Percentiles rank a stretch among this genome's conserved stretches.
Evolutionary conservation across 495 filamentous ascomycete genomes (phyloP).

Genomic region (Penicillium daleae): DNA sequence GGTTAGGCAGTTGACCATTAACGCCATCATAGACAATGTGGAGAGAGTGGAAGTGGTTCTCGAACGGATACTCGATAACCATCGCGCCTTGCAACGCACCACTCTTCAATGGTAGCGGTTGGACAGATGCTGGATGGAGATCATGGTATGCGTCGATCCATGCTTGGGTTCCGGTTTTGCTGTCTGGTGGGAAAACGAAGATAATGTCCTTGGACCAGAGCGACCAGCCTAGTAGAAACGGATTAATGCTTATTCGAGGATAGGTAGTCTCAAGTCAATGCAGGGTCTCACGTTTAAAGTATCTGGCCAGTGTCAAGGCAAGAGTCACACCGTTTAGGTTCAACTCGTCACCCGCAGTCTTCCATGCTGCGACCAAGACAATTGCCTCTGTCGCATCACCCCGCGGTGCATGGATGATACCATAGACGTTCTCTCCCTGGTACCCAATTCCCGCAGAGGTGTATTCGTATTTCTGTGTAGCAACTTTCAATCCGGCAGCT

Average conservation of each 20-base stretch:
- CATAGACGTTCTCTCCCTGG: constrained; percentile 89
- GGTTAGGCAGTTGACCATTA: constrained; percentile 92
- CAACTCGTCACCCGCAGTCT: constrained; percentile 75
- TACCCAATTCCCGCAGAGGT: constrained; percentile 71
- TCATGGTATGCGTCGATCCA: constrained; percentile 99
- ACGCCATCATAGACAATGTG: constrained; percentile 96
- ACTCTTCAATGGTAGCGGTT: constrained; percentile 85
- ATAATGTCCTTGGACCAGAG: constrained; percentile 99
- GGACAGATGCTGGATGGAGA: constrained; percentile 70
- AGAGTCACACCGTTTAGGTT: constrained; percentile 89
- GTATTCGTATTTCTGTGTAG: constrained; percentile 83
- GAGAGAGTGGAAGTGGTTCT: constrained; percentile 78
- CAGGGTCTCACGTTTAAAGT: constrained; percentile 74
- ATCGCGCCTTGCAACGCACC: constrained; percentile 91
- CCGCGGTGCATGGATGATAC: constrained; percentile 89
- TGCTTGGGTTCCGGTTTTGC: constrained; percentile 86
- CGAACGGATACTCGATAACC: constrained; percentile 89
- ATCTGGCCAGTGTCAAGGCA: constrained; percentile 82
- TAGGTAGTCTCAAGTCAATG: neutral
- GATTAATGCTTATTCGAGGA: constrained; percentile 20
- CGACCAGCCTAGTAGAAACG: constrained; percentile 73
- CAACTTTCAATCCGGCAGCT: constrained; percentile 80
- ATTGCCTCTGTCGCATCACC: constrained; percentile 99
- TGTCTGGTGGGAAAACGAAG: constrained; percentile 85
- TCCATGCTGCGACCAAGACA: constrained; percentile 87